Evolutionary conservation across 306 rosid species (phyloP).

Genomic region (Lathyrus tuberosus): DNA sequence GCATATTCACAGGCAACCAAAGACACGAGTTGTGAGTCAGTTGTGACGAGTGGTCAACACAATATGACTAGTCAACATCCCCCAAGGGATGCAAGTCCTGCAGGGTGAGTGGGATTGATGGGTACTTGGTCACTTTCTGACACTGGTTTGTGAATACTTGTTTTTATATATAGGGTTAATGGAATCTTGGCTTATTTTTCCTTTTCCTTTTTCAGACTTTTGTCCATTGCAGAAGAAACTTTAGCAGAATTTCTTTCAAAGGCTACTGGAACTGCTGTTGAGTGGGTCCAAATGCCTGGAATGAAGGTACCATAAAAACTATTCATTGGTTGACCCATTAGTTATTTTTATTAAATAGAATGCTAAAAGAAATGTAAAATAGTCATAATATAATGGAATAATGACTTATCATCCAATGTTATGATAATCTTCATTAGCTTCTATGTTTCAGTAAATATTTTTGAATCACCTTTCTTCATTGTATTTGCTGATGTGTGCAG

Average conservation of each 20-base stretch:
- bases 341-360: slow-evolving; percentile 3
- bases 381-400: not conserved
- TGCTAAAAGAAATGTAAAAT: not conserved
- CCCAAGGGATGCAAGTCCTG: slow-evolving; percentile 99
- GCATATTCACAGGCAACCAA: slow-evolving; percentile 89
- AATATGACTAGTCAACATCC: slow-evolving; percentile 92
- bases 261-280: slow-evolving; percentile 99
- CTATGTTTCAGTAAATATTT: not conserved
- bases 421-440: not conserved
- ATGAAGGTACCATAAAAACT: slow-evolving; percentile 71
- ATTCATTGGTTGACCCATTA: not conserved
- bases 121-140: slow-evolving; percentile 62
- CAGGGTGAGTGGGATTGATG: slow-evolving; percentile 94
- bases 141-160: slow-evolving; percentile 44
- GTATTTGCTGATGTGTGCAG: slow-evolving; percentile 49
- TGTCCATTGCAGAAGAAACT: slow-evolving; percentile 99
- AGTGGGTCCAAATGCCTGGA: slow-evolving; percentile 99
- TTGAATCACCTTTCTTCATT: slow-evolving; percentile 7
- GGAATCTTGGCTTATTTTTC: slow-evolving; percentile 43
- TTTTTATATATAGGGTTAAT: slow-evolving; percentile 50
- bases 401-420: not conserved
- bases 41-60: slow-evolving; percentile 91
- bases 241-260: slow-evolving; percentile 99
- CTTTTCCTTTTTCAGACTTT: slow-evolving; percentile 68
- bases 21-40: slow-evolving; percentile 96